These are phyloP conservation scores for Prorocentrum cordatum DNA, from an alignment of 169 alveolate species.

Conservation along the genomic window DNA sequence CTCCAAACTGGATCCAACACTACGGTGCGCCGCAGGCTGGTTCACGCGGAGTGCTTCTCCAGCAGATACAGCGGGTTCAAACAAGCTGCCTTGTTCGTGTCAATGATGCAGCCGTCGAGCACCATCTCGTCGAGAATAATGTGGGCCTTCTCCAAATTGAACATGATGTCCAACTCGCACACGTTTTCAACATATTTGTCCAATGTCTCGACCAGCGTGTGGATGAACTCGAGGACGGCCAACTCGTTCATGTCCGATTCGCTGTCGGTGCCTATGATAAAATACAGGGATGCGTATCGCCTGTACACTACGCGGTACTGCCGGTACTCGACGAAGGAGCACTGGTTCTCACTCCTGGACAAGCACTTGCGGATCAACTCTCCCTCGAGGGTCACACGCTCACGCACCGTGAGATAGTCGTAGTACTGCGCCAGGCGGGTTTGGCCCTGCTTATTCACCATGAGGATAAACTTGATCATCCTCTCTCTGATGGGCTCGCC, in stretches of 20 bases:
- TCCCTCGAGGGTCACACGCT: slow-evolving; percentile 92
- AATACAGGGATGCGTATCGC: slow-evolving; percentile 95
- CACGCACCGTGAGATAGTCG: slow-evolving; percentile 82
- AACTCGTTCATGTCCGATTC: slow-evolving; percentile 84
- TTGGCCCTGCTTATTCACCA: slow-evolving; percentile 98
- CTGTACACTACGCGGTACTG: slow-evolving; percentile 89
- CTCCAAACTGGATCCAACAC: too few species aligned
- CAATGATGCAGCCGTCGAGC: slow-evolving; percentile 71
- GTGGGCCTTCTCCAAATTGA: slow-evolving; percentile 96
- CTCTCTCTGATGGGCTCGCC: too few species aligned
- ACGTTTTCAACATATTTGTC: slow-evolving; percentile 95
- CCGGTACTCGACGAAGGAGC: slow-evolving; percentile 93
- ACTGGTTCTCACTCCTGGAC: slow-evolving; percentile 89
- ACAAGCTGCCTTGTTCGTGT: slow-evolving; percentile 66
- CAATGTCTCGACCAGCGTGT: slow-evolving; percentile 91
- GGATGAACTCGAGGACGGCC: slow-evolving; percentile 93
- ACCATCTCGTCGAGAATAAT: slow-evolving; percentile 95
- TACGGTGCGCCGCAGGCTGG: too few species aligned
- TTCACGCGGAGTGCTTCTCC: slow-evolving; percentile 63
- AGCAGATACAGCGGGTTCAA: slow-evolving; percentile 61
- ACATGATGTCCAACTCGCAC: slow-evolving; percentile 77
- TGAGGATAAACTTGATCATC: slow-evolving; percentile 93
- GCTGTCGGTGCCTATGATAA: slow-evolving; percentile 80
- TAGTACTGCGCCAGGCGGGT: slow-evolving; percentile 84
- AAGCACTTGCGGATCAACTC: slow-evolving; percentile 96